Evolutionary conservation across 1,139 yeast species (phyloP).

Genomic region (Pneumocystis jirovecii): DNA sequence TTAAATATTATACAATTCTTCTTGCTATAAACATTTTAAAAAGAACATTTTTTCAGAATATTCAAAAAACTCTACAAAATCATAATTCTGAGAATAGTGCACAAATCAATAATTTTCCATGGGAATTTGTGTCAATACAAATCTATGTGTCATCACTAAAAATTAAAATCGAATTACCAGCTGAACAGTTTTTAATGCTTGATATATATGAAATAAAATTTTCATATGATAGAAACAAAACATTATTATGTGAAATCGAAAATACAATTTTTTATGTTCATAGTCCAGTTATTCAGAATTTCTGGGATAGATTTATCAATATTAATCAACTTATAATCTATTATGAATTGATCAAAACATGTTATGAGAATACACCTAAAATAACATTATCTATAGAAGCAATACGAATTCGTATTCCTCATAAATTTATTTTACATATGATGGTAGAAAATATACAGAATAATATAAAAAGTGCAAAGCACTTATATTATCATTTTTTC

Average conservation of each 20-base stretch:
- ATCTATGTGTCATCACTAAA: slow-evolving; percentile 30
- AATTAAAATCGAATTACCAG: slow-evolving; percentile 36
- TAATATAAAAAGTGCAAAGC: slow-evolving; percentile 43
- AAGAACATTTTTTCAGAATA: slow-evolving; percentile 4
- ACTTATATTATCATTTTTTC: slow-evolving; percentile 38
- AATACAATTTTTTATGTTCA: slow-evolving; percentile 37
- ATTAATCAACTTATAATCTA: slow-evolving; percentile 18
- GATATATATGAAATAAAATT: slow-evolving; percentile 33
- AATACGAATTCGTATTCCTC: slow-evolving; percentile 35
- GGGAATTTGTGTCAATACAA: slow-evolving; percentile 25
- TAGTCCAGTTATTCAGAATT: slow-evolving; percentile 38
- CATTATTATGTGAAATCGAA: slow-evolving; percentile 25
- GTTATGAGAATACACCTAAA: neutral
- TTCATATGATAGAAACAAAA: slow-evolving; percentile 22
- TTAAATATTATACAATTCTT: slow-evolving; percentile 12
- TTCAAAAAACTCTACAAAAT: neutral
- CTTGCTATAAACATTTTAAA: slow-evolving; percentile 11
- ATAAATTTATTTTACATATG: slow-evolving; percentile 48
- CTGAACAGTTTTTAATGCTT: slow-evolving; percentile 36
- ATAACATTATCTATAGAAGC: slow-evolving; percentile 17
- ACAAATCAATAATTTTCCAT: neutral
- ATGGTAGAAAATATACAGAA: slow-evolving; percentile 54
- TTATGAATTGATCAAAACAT: slow-evolving; percentile 15
- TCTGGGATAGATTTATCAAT: slow-evolving; percentile 29
- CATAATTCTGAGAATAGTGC: neutral